These are phyloP conservation scores for Fusarium phyllophilum DNA, from an alignment of 2,329 filamentous ascomycete genomes.

Conservation along the genomic window DNA sequence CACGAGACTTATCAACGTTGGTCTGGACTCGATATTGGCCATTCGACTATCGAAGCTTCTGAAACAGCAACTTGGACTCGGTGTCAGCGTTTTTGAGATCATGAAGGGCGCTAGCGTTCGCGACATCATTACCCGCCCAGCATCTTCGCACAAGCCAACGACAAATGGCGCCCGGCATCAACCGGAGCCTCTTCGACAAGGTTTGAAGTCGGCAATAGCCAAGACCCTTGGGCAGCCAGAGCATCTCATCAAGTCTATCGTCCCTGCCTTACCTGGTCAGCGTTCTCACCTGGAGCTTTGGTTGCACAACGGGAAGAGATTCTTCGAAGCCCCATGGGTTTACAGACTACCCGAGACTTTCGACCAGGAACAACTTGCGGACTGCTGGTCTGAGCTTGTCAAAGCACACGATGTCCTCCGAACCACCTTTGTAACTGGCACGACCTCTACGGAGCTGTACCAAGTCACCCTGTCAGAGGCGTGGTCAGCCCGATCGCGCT, in stretches of 20 bases:
- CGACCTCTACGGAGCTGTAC: background rate
- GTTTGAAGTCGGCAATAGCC: background rate
- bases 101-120: conserved; percentile 11
- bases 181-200: background rate
- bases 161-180: background rate
- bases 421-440: background rate
- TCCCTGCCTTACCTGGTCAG: background rate
- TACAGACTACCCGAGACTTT: background rate
- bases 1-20: conserved; percentile 13
- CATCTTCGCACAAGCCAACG: background rate
- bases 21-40: conserved; percentile 21
- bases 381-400: background rate
- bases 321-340: conserved; percentile 24
- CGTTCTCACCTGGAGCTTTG: conserved; percentile 22
- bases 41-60: conserved; percentile 26
- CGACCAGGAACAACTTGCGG: background rate
- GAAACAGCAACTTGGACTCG: conserved; percentile 1
- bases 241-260: background rate
- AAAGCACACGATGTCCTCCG: conserved; percentile 6
- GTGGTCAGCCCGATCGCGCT: background rate
- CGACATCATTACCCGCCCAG: background rate
- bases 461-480: conserved; percentile 6
- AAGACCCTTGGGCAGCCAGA: background rate
- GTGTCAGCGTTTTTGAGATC: conserved; percentile 13
- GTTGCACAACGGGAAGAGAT: conserved; percentile 16